Evolutionary conservation across 768 basidiomycete species (phyloP), one percentile per base, ranked within the genome.

Genomic region (Pisolithus sp.): DNA sequence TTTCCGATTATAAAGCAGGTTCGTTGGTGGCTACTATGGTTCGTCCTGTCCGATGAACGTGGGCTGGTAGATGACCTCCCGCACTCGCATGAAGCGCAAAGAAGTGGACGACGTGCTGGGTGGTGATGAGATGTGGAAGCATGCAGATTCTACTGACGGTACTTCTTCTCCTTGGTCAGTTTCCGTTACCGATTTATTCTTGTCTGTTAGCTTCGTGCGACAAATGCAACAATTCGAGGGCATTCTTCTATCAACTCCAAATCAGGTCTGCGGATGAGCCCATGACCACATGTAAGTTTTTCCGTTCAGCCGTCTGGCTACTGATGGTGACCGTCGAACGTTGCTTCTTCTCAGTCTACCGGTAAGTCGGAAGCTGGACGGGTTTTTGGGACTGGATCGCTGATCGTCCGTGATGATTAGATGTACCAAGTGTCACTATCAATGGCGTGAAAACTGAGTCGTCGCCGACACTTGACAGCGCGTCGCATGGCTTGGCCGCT

Each of bases 201-300:
- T 42, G 10, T 41, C 26, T 45, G 18, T 0, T 51, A 83, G 81
- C 81, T 15, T 74, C 69, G 7, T 83, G 82, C 62, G 75, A 75
- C 46, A 92, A 93, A 59, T 99, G 95, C 66, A 93, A 94, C 62
- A 75, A 85, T 63, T 76, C 80, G 43, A 73, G 83, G 45, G 94
- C 95, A 4, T 97, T 93, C 68, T 99, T 89, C 71, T 90, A 93
- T 64, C 93, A 97, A 73, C 74, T 98, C 13, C 96, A 99, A 66
- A 99, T 97, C 55, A 74, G 95, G 42, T 94, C 90, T 59, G 92
- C 90, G 0, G 91, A 93, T 63, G 91, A 93, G 62, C 89, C 89
- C 15, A 93, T 92, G 90, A 92, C 88, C 23, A 59, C 57, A 7
- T 65, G 64, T 68, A 41, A 56, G 63, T 53, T 52, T 52, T 23